Evolutionary conservation across 78 protist species (phyloP).

Genomic region (Chrysochromulina parva): DNA sequence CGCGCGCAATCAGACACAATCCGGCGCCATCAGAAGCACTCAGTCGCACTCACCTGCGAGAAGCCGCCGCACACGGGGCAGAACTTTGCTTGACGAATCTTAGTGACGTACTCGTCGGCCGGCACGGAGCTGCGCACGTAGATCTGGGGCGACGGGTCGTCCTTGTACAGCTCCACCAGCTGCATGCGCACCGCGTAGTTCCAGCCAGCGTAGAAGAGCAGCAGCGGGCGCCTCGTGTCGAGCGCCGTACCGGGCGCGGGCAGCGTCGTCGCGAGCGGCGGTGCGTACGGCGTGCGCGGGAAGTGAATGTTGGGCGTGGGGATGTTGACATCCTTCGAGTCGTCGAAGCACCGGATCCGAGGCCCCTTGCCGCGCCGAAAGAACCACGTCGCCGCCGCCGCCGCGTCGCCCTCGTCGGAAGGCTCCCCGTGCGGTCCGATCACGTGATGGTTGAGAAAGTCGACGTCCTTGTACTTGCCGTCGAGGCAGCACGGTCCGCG

Average conservation of each 20-base stretch:
- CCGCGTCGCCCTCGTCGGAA: not conserved
- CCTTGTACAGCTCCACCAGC: not conserved
- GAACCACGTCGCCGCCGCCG: not conserved
- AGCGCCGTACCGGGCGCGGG: no score
- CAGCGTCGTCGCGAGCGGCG: no score
- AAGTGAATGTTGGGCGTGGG: not conserved
- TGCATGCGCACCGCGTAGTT: not conserved
- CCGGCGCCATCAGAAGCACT: no score
- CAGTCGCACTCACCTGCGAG: no score
- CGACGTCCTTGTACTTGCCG: not conserved
- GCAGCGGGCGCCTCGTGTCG: not conserved
- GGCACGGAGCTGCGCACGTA: not conserved
- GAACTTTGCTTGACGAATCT: not conserved
- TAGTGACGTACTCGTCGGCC: not conserved
- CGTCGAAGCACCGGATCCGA: not conserved
- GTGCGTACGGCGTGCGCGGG: not conserved
- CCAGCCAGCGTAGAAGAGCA: not conserved
- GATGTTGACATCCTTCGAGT: not conserved
- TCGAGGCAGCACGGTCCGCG: slow-evolving; percentile 15
- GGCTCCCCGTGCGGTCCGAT: not conserved
- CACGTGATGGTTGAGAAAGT: not conserved
- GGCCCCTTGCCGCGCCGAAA: not conserved
- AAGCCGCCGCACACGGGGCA: slow-evolving; percentile 3
- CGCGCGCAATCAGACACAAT: no score
- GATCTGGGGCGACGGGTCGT: not conserved